Evolutionary conservation across 75 land plant species (phyloP), one percentile per base, ranked within the genome.

Genomic region (Cryptomeria japonica): DNA sequence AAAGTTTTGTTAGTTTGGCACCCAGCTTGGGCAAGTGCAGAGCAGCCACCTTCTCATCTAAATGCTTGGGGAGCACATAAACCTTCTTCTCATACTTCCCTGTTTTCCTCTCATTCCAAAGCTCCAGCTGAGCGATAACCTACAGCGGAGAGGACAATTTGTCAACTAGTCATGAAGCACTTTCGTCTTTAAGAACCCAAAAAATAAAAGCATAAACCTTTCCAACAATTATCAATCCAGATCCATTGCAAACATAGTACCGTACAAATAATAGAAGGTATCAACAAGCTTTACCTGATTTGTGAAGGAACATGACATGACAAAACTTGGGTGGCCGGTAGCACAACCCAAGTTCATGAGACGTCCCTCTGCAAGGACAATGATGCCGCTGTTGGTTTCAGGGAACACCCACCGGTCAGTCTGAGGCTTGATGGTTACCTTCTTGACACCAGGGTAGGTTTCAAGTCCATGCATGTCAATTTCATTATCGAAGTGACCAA

Each of bases 391-490:
- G 38, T 93, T 93, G 64, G 96, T 96, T n/a, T 97, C 97, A 22
- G 99, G 96, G 92, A 97, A 95, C 89, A 97, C 94, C 96, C 97
- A 97, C 32, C 97, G 90, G 86, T 97, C 97, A n/a, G 99, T 96
- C 92, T 95, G 97, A 32, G 99, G 99, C 93, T 97, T 96, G 93
- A 97, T 96, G 90, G 97, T 97, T 86, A 96, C 89, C 46, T 93
- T 80, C 95, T 95, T 96, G 56, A 97, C 95, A 15, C 99, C 98
- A 36, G 93, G 95, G 87, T 90, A 94, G 12, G 91, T 93, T 92
- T 96, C 97, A 37, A 96, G 92, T 1, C 97, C 98, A 28, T 61
- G 89, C 94, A 94, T 94, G 90, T 97, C 99, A 64, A 97, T 97
- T 92, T 97, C 99, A 88, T 97, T 97, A 91, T 97, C 99, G 84